Evolutionary conservation across 345 rosid species (phyloP), one percentile per base, ranked within the genome.

Genomic region (Eucalyptus polyanthemos): DNA sequence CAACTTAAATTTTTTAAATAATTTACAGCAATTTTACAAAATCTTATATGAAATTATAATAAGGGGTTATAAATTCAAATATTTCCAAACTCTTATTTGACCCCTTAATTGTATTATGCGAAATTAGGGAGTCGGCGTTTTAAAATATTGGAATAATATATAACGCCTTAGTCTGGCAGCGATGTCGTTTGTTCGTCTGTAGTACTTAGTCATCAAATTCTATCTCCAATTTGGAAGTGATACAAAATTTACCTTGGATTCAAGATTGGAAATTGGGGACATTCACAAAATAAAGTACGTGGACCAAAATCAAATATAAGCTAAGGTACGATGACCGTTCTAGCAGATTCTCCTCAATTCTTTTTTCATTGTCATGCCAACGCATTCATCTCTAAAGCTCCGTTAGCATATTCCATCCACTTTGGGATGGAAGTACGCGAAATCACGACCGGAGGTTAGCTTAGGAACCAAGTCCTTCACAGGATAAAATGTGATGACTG

Each of bases 91-190:
- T 53, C 24, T 2, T 53, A 8, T 19, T 19, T 53, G 58, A 53
- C 11, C 2, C 10, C 24, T 53, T 53, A 53, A 19, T 53, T 19
- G 58, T 5, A 19, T 53, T 53, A 7, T 53, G 5, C 10, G 2
- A 53, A 53, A 53, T 53, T 8, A 53, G 10, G 58, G 25, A 53
- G 2, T 53, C 2, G 0, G 11, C 19, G 24, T 19, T 53, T 53
- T 53, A 53, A 53, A 53, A 53, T 53, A 53, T 19, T 19, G 58
- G 0, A 53, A 53, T 53, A 8, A 53, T 53, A 53, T 53, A 19
- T 53, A 19, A 53, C 0, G 4, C 5, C 11, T 19, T 0, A 8
- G 0, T 53, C 5, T 0, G 1, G 5, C 0, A 53, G 1, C 2
- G 0, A 53, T 19, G 24, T 58, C 11, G 1, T 17, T 14, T 67